A percentile compares a stretch with the other conserved stretches of the same genome.
Conservation (phyloP, 2,329 filamentous ascomycete species). For the Berkeleyomyces basicola region DNA sequence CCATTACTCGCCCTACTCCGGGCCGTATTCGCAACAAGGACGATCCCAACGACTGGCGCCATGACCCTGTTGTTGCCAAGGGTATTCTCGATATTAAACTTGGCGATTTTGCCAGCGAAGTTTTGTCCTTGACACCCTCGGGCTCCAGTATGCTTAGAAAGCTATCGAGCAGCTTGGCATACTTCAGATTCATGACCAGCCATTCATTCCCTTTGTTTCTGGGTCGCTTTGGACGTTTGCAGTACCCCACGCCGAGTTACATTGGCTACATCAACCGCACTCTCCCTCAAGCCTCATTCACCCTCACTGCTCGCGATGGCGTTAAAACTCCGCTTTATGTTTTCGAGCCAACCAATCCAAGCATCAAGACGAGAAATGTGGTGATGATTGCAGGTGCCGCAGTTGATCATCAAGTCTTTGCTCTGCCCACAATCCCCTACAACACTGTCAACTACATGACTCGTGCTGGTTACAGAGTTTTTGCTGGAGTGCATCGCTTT, state of each 20-base stretch:
- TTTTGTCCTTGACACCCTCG: constrained; percentile 35
- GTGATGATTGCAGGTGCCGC: constrained; percentile 46
- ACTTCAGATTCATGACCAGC: constrained; percentile 37
- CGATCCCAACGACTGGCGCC: constrained; percentile 24
- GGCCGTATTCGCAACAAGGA: constrained; percentile 17
- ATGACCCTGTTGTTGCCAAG: constrained; percentile 33
- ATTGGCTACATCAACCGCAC: constrained; percentile 38
- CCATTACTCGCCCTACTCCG: constrained; percentile 28
- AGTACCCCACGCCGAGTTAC: constrained; percentile 34
- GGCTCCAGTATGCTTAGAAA: constrained; percentile 30
- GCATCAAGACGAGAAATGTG: constrained; percentile 29
- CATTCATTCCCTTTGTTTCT: constrained; percentile 36
- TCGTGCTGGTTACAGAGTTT: constrained; percentile 42
- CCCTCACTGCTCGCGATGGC: constrained; percentile 35
- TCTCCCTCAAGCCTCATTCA: constrained; percentile 25
- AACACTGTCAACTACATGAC: constrained; percentile 49
- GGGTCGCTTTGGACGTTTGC: constrained; percentile 36
- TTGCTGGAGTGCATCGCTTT: constrained; percentile 40
- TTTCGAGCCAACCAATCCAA: constrained; percentile 34
- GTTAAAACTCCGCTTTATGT: constrained; percentile 37
- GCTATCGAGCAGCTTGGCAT: constrained; percentile 29
- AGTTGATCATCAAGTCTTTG: constrained; percentile 46
- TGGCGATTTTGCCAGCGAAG: constrained; percentile 36
- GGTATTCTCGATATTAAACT: constrained; percentile 41
- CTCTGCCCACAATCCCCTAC: constrained; percentile 44